Base-by-base conservation (phyloP, 768 basidiomycete genomes). In the Boletus pseudo-olivaceus region DNA sequence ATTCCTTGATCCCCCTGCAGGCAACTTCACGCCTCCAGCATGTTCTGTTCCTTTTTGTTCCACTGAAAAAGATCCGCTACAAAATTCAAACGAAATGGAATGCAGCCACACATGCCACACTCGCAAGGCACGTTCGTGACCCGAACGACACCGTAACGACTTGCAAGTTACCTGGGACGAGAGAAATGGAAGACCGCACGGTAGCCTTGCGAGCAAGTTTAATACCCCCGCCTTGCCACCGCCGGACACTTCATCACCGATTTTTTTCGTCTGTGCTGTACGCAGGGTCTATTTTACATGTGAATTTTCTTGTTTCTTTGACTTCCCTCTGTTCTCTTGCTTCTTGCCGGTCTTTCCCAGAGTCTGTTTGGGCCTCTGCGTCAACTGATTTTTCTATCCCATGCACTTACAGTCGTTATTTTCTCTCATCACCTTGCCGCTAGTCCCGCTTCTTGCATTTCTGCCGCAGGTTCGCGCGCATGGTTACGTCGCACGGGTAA, bases 401-500 rank as follows among this genome's bases (percentile, higher is more conserved):
- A 62, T 65, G 63, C 51, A 30, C 20, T 20, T 27, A 7, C 47
- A n/a, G 8, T 11, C 46, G 11, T 39, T 55, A 0, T 32, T 44
- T 33, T 10, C 15, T 42, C 34, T 54, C 39, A 10, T 43, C 26
- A 5, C 34, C 19, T 19, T 51, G 39, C 19, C 45, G 7, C 55
- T 67, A 2, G 23, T 52, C 9, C 14, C 34, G 8, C 12, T 65
- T n/a, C 37, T 67, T n/a, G 44, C 56, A 23, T 40, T 32, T 4
- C 29, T 67, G 27, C 54, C 45, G 1, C 51, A 42, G n/a, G 73
- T 68, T 20, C 61, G 63, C 14, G 78, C 74, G 17, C 79, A 81
- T 50, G 79, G 79, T 7, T 79, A 73, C 54, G 59, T 81, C 32
- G 69, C 69, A 4, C 60, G 69, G 48, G 69, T 82, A 19, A 58